Evolutionary conservation across 768 basidiomycete genomes (phyloP), one percentile per base, ranked within the genome.

Genomic region (Leccinum subgranulosum): DNA sequence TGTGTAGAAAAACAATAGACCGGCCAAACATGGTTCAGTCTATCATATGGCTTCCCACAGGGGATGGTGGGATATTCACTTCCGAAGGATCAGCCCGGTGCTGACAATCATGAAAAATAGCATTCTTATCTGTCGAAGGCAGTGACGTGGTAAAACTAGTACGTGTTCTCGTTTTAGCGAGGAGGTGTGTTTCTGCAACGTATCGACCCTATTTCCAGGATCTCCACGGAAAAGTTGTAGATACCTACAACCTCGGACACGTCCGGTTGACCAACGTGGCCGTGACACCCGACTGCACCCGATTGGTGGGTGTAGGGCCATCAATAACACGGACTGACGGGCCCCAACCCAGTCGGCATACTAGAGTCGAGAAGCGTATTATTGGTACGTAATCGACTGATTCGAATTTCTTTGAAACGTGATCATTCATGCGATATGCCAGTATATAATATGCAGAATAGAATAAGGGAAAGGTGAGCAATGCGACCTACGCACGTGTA

Each of bases 41-140:
- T n/a, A 74, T 84, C 46, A 73, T 76, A 51, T 83, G 82, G 81
- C 69, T 82, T 56, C 81, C 81, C 8, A 69, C 66, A 27, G 78
- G 79, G 50, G 76, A 80, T 64, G 78, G 81, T 81, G 62, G 61
- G 62, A 48, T 36, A 12, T 53, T 54, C 17, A 29, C 12, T 48
- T 39, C 23, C 27, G 28, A 43, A 55, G 45, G 53, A 63, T 62
- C 33, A 46, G 12, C 58, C 51, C 25, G 19, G 33, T 55, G 39
- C 59, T 66, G 39, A 61, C 45, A 55, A 61, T 60, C 56, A 56
- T 58, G 49, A 59, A 50, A 54, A 57, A 50, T 55, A 79, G 81
- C 73, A n/a, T 81, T 84, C 68, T 57, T 84, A 53, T 81, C 80
- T 21, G 80, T 83, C 23, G 81, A 83, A 66, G 76, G 74, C 25